Percentiles rank a stretch among this genome's conserved stretches.
These are phyloP conservation scores for Penicillium steckii DNA, from an alignment of 495 filamentous ascomycete species.

Conservation along the genomic window DNA sequence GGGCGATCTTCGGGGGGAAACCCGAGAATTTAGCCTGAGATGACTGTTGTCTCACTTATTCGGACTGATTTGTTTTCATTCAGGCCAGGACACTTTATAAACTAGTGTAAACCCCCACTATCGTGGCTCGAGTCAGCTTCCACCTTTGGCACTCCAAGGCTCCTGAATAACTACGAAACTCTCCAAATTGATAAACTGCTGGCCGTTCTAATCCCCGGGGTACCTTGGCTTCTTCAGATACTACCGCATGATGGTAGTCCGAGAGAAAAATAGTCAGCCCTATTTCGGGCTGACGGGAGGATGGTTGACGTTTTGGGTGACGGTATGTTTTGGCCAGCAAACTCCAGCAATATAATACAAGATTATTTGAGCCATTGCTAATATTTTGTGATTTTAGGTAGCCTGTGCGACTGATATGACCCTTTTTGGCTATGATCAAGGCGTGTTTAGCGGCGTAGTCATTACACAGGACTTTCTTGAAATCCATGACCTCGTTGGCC, in stretches of 20 bases:
- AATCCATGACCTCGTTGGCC: slow-evolving; percentile 45
- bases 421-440: slow-evolving; percentile 62
- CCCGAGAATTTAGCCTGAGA: not conserved
- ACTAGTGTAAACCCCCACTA: no score
- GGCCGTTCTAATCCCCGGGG: no score
- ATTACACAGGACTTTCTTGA: slow-evolving; percentile 58
- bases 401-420: slow-evolving; percentile 59
- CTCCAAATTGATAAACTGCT: no score
- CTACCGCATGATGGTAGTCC: not conserved
- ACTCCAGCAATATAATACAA: no score
- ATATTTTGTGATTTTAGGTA: slow-evolving; percentile 23
- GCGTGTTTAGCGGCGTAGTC: slow-evolving; percentile 40
- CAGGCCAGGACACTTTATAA: no score
- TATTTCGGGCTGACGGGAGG: slow-evolving; percentile 57
- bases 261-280: slow-evolving; percentile 22
- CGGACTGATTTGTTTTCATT: not conserved
- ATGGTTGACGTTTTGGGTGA: slow-evolving; percentile 60
- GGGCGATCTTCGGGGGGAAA: not conserved
- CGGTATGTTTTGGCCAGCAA: slow-evolving; percentile 29
- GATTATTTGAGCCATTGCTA: not conserved
- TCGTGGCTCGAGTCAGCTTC: no score
- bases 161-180: no score
- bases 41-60: not conserved
- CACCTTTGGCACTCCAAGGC: no score
- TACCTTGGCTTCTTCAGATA: no score